Conservation (phyloP, 305 asterid genomes). For the Nicotiana rustica region DNA sequence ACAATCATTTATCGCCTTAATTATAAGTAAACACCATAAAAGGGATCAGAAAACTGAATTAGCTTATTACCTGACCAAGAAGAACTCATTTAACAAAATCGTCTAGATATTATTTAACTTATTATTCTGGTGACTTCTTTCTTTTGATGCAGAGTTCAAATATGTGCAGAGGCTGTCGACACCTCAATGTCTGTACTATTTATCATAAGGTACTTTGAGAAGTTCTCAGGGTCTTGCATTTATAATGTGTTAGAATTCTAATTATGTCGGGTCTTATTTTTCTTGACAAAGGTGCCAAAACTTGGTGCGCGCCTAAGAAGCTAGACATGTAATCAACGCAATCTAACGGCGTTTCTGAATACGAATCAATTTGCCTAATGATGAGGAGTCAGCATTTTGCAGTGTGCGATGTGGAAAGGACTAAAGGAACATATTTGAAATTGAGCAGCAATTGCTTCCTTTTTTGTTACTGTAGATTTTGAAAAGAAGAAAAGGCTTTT, state of each 20-base stretch:
- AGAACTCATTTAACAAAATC: not conserved
- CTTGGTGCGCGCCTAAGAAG: not conserved
- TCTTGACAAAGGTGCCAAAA: not conserved
- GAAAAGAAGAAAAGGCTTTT: too few species aligned
- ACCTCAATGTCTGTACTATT: slow-evolving; percentile 81
- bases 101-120: not conserved
- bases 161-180: slow-evolving; percentile 90
- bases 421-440: not conserved
- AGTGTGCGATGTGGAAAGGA: not conserved
- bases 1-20: slow-evolving; percentile 5
- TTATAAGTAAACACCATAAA: slow-evolving; percentile 25
- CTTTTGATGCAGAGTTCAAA: slow-evolving; percentile 68
- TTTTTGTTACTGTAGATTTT: not conserved
- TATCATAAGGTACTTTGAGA: slow-evolving; percentile 75
- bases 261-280: not conserved
- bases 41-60: slow-evolving; percentile 24
- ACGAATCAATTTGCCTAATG: slow-evolving; percentile 14
- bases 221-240: slow-evolving; percentile 26
- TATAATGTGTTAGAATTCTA: not conserved
- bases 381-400: slow-evolving; percentile 25
- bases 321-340: not conserved
- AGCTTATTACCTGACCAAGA: slow-evolving; percentile 25
- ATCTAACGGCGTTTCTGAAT: not conserved
- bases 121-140: slow-evolving; percentile 33
- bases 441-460: slow-evolving; percentile 10